Base-by-base conservation (phyloP, 345 rosid species). In the Moricandia moricandioides region DNA sequence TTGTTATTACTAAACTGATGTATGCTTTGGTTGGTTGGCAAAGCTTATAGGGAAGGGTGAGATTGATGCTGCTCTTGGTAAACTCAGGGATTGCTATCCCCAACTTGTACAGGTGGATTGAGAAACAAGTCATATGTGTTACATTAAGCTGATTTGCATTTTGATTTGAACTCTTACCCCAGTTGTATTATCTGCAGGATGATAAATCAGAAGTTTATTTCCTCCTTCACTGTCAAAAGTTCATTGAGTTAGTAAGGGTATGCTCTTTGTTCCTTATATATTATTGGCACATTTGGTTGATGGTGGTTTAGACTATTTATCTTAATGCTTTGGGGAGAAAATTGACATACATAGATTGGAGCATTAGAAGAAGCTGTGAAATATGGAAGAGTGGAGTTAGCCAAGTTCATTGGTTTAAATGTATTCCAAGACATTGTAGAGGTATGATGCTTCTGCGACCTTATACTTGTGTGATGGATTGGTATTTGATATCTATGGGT, bases 161-260 rank as follows among this genome's bases (percentile, higher is more conserved):
- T 24, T 79, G 63, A 82, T 78, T 4, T 69, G 54, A 70, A 70
- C 18, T 70, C 61, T 45, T 45, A 64, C 9, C 55, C n/a, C 26
- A 16, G 34, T 33, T 62, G 71, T 82, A 10, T 65, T 67, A 58
- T 63, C 27, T 81, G 79, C 92, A 91, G 97, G 89, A 88, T 72
- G 91, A 87, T 70, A 88, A 86, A 83, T 94, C 98, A 66, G 87
- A 87, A 30, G 82, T 87, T 11, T 91, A 96, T 71, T 90, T 91
- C 79, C 88, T 94, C 74, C 88, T 94, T 80, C 92, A 86, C 83
- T 84, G 93, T 83, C 97, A 94, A 81, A 90, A 88, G 67, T 94
- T 94, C 76, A 87, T 91, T n/a, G 98, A 94, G 82, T 82, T 94
- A 64, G 85, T 91, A 59, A 88, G 97, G 96, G 97, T 94, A 73